Conservation (phyloP, 2,329 filamentous ascomycete species). For the Aspergillus viridinutans region DNA sequence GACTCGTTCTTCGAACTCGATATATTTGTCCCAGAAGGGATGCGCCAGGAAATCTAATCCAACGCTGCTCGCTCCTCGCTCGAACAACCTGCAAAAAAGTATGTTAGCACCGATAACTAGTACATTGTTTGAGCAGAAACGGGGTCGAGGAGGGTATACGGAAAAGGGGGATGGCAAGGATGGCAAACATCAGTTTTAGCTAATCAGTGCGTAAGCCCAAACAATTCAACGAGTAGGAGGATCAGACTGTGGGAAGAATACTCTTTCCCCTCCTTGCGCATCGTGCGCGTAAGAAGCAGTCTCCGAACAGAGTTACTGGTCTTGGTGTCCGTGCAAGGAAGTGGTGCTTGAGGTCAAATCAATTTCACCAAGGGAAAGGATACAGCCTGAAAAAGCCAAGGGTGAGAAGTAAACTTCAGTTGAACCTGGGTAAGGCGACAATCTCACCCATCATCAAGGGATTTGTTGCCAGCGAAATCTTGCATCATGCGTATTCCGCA, state of each 20-base stretch:
- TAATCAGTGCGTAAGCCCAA: constrained; percentile 36
- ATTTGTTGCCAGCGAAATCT: constrained; percentile 37
- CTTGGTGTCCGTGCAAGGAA: constrained; percentile 26
- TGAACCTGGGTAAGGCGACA: constrained; percentile 51
- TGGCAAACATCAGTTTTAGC: constrained; percentile 41
- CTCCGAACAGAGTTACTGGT: constrained; percentile 29
- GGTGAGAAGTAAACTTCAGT: constrained; percentile 49
- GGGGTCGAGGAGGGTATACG: constrained; percentile 28
- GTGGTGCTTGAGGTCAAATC: constrained; percentile 23
- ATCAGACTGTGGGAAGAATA: constrained; percentile 24
- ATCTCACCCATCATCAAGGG: constrained; percentile 59
- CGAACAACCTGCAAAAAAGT: constrained; percentile 67
- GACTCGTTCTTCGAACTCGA: constrained; percentile 91
- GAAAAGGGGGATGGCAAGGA: constrained; percentile 43
- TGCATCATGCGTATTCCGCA: constrained; percentile 32
- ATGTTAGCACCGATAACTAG: constrained; percentile 37
- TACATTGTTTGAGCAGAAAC: constrained; percentile 14
- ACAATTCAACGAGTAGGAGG: constrained; percentile 37
- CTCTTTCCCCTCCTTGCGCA: constrained; percentile 24
- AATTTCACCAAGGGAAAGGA: constrained; percentile 37
- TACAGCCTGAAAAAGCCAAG: constrained; percentile 49
- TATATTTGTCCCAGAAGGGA: constrained; percentile 98
- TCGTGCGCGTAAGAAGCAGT: constrained; percentile 31
- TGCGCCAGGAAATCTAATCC: constrained; percentile 92
- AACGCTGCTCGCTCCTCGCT: constrained; percentile 77